Evolutionary conservation across 75 land plant species (phyloP).

Genomic region (Sequoiadendron giganteum): DNA sequence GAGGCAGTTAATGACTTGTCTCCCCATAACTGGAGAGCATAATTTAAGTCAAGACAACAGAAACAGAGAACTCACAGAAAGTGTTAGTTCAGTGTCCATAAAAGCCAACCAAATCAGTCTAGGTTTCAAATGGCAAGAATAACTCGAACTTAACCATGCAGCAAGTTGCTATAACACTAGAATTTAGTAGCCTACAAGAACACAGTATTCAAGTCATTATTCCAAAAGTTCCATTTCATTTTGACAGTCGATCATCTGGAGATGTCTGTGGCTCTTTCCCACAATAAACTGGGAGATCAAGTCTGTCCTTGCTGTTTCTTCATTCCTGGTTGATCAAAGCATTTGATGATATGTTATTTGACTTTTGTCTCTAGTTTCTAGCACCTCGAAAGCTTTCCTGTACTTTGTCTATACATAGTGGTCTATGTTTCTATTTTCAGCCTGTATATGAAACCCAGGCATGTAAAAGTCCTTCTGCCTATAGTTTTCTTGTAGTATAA

Average conservation of each 20-base stretch:
- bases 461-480: not conserved
- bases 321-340: not conserved
- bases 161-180: not conserved
- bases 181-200: not conserved
- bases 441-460: not conserved
- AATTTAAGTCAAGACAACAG: not conserved
- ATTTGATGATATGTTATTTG: not conserved
- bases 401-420: not conserved
- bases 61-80: not conserved
- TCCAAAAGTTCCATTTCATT: not conserved
- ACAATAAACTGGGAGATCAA: not conserved
- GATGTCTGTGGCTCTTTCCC: not conserved
- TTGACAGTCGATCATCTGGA: not conserved
- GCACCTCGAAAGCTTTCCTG: no score
- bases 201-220: not conserved
- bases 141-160: not conserved
- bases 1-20: not conserved
- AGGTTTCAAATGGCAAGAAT: not conserved
- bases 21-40: not conserved
- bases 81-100: no score
- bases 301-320: not conserved
- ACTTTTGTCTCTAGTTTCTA: no score
- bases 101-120: not conserved
- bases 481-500: not conserved
- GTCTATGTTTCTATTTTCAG: not conserved